Evolutionary conservation across 768 basidiomycete genomes (phyloP), one percentile per base, ranked within the genome.

Genomic region (Pulveroboletus sp.): DNA sequence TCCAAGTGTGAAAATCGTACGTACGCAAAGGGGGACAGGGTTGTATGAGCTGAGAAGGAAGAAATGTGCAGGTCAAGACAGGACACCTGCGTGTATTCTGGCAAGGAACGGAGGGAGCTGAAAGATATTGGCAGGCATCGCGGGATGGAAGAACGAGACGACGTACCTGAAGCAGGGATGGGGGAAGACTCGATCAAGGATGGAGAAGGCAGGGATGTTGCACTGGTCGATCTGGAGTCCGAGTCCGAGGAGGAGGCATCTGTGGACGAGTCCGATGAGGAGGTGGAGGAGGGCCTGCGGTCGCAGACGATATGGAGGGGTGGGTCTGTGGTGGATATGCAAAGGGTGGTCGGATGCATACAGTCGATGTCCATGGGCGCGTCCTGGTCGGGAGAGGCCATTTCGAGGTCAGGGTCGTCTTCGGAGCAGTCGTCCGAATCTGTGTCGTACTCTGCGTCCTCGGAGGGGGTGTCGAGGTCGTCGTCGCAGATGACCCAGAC

Each of bases 401-500:
- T 61, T 31, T 69, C 61, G 33, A 67, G 58, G 45, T 63, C 62
- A 14, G 46, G 51, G 16, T 53, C 57, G 16, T 55, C 60, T 29
- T 65, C 58, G 10, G 64, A 65, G 21, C 53, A 66, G 10, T 59
- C 62, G 11, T 64, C 65, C 25, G 59, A 64, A 49, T 65, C 64
- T 0, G 59, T 57, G 43, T 66, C 69, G 34, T 65, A 67, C 32
- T 65, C 66, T 3, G 59, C 56, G 29, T 65, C 65, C 17, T 65
- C 64, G 11, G 51, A 2, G 42, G 55, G 58, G 0, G 34, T 25
- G 32, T 69, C 64, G 46, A 79, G 56, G 63, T 89, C 87, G 40
- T 87, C 89, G 58, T 88, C 87, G 54, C 80, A 82, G 36, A 87
- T 76, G 58, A 90, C 90, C 82, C 87, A 90, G n/a, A 88, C 71